A percentile compares a stretch with the other conserved stretches of the same genome.
Conservation (phyloP, 306 rosid genomes). For the Vachellia collinsii region DNA sequence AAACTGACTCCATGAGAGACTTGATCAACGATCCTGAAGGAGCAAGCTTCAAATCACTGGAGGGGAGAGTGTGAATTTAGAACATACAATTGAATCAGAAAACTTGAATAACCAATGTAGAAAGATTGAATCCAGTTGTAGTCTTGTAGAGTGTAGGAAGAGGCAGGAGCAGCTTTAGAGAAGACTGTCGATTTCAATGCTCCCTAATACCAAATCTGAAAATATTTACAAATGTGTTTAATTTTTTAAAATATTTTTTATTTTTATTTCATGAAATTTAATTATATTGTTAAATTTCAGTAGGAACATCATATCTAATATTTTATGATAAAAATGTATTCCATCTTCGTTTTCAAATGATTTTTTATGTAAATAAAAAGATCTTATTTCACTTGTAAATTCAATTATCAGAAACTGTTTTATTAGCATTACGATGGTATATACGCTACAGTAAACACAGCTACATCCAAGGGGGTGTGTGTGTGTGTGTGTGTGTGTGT, state of each 20-base stretch:
- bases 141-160: not conserved
- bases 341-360: not conserved
- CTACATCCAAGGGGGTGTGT: too few species aligned
- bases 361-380: not conserved
- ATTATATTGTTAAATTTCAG: not conserved
- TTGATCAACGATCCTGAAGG: not conserved
- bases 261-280: not conserved
- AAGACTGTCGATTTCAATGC: too few species aligned
- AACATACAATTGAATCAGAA: not conserved
- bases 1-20: slow-evolving; percentile 45
- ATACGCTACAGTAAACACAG: too few species aligned
- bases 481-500: too few species aligned
- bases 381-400: not conserved
- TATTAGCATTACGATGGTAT: too few species aligned
- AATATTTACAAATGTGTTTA: too few species aligned
- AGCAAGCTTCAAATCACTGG: not conserved
- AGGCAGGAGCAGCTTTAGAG: not conserved
- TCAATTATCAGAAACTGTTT: not conserved
- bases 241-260: too few species aligned
- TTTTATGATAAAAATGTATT: not conserved
- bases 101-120: not conserved
- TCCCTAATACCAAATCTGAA: too few species aligned
- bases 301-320: not conserved
- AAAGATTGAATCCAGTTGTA: not conserved
- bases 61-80: not conserved